These are phyloP conservation scores for Carex arenaria DNA, from an alignment of 202 grass and related monocot species.

Conservation along the genomic window DNA sequence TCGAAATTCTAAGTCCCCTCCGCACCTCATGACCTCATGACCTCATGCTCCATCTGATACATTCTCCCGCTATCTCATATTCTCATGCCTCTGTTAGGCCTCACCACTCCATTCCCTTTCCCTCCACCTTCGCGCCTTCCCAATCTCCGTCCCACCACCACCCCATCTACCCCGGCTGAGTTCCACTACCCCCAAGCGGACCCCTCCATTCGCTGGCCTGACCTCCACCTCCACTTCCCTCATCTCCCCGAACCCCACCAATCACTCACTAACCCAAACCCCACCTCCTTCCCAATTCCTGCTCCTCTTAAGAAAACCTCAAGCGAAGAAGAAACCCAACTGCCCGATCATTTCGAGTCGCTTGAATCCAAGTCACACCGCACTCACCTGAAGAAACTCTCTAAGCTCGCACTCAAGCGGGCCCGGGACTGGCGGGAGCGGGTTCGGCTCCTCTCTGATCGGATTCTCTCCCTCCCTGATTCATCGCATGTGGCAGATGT, in stretches of 20 bases:
- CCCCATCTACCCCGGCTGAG: slow-evolving; percentile 10
- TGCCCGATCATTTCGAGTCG: slow-evolving; percentile 37
- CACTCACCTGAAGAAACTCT: slow-evolving; percentile 60
- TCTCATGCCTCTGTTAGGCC: slow-evolving; percentile 55
- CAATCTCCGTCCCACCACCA: slow-evolving; percentile 13
- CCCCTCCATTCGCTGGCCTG: slow-evolving; percentile 70
- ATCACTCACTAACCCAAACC: neutral
- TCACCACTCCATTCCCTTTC: slow-evolving; percentile 31
- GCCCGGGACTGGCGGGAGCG: slow-evolving; percentile 73
- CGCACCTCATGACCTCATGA: neutral
- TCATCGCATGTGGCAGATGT: slow-evolving; percentile 49
- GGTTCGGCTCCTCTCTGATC: slow-evolving; percentile 44
- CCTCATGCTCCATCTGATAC: slow-evolving; percentile 19
- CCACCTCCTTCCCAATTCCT: slow-evolving; percentile 5
- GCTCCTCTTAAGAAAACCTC: neutral
- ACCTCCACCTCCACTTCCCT: slow-evolving; percentile 53
- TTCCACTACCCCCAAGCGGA: slow-evolving; percentile 87
- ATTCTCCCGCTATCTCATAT: slow-evolving; percentile 23
- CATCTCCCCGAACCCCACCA: slow-evolving; percentile 36
- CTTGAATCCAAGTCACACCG: slow-evolving; percentile 64
- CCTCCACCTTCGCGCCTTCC: slow-evolving; percentile 17
- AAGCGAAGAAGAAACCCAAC: neutral
- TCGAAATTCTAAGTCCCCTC: neutral
- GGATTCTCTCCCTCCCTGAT: slow-evolving; percentile 47
- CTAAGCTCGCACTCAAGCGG: slow-evolving; percentile 71